Conservation (phyloP, 805 yeast genomes). For the Myxozyma lipomycoides region DNA sequence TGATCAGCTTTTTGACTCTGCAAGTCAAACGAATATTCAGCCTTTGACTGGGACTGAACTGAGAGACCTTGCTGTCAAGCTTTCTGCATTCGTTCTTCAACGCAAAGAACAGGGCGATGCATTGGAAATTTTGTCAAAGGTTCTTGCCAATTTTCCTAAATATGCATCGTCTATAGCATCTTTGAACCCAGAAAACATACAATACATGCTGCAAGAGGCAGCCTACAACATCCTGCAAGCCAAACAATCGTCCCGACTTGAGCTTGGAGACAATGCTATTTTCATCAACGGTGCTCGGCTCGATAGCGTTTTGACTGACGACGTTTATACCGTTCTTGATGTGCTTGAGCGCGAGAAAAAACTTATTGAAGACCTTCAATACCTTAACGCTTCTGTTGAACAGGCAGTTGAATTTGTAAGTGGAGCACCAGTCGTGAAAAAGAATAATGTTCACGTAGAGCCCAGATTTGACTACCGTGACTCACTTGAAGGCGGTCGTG, state of each 20-base stretch:
- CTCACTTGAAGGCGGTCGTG: slow-evolving; percentile 29
- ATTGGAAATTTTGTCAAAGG: slow-evolving; percentile 40
- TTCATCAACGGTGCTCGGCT: slow-evolving; percentile 63
- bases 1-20: slow-evolving; percentile 29
- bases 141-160: slow-evolving; percentile 55
- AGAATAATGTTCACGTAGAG: slow-evolving; percentile 12
- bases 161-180: slow-evolving; percentile 43
- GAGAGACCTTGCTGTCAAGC: slow-evolving; percentile 32
- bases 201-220: slow-evolving; percentile 28
- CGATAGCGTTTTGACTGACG: slow-evolving; percentile 40
- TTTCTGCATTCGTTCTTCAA: slow-evolving; percentile 39
- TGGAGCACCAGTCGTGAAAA: slow-evolving; percentile 25
- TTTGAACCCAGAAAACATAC: slow-evolving; percentile 15
- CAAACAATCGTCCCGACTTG: slow-evolving; percentile 7
- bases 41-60: slow-evolving; percentile 30
- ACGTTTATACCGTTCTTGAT: slow-evolving; percentile 36
- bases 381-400: slow-evolving; percentile 38
- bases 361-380: slow-evolving; percentile 31
- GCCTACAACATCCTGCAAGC: slow-evolving; percentile 8
- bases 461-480: slow-evolving; percentile 38
- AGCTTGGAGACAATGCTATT: slow-evolving; percentile 38
- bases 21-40: slow-evolving; percentile 27
- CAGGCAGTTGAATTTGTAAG: slow-evolving; percentile 40
- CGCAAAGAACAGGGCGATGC: slow-evolving; percentile 31
- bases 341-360: slow-evolving; percentile 41